Conservation (phyloP, 2,329 filamentous ascomycete genomes). For the Fusarium multiceps region DNA sequence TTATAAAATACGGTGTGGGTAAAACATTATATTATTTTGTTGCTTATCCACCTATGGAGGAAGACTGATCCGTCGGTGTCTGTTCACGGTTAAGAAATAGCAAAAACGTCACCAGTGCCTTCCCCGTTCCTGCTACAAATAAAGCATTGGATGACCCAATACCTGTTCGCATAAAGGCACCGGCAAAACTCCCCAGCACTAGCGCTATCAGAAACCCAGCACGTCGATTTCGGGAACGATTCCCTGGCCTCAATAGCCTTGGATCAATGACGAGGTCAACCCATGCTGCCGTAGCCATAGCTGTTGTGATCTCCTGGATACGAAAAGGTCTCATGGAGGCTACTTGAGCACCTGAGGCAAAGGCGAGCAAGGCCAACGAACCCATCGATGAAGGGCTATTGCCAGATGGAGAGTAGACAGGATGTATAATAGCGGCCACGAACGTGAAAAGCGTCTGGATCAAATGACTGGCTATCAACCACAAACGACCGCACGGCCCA, state of each 20-base stretch:
- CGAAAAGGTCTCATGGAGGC: neutral
- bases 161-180: no score
- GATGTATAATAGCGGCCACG: neutral
- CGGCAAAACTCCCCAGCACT: no score
- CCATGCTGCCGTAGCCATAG: neutral
- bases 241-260: neutral
- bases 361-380: neutral
- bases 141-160: no score
- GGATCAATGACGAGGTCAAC: neutral
- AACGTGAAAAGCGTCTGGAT: neutral
- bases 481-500: neutral
- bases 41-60: no score
- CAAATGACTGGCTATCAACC: neutral
- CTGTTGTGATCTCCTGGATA: neutral
- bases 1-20: no score
- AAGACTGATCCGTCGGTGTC: no score
- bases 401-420: neutral
- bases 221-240: no score
- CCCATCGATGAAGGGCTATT: neutral
- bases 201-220: no score
- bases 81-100: no score
- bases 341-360: neutral
- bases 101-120: no score
- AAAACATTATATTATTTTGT: no score
- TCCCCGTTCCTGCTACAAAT: no score